phyloP scores from a whole-genome alignment of 805 yeast species.

The Teunomyces cretensis region DNA sequence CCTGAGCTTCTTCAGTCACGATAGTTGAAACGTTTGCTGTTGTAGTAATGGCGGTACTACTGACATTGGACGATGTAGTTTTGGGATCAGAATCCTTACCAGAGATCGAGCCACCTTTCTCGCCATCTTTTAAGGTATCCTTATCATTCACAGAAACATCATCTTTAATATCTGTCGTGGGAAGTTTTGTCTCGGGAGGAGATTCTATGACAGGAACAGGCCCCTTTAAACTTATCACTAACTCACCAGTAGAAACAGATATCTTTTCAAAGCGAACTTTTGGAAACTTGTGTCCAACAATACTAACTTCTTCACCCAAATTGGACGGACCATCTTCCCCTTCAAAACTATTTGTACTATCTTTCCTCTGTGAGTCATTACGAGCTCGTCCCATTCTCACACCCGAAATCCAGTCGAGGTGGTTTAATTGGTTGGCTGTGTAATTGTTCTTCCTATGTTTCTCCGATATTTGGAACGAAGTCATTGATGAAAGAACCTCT shows the following conservation, averaged over 20 bases:
- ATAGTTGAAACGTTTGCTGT: background rate
- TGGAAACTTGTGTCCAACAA: constrained; percentile 86
- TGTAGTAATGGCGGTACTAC: background rate
- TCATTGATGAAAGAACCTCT: constrained; percentile 37
- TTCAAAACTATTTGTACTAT: constrained; percentile 19
- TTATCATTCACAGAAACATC: constrained; percentile 3
- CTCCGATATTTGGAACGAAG: constrained; percentile 34
- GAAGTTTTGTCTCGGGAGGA: constrained; percentile 1
- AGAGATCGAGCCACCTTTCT: background rate
- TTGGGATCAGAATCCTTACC: background rate
- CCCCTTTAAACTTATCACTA: constrained; percentile 77
- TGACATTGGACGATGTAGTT: background rate
- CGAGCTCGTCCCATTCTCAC: constrained; percentile 69
- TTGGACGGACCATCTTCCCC: constrained; percentile 49
- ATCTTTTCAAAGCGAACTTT: constrained; percentile 83
- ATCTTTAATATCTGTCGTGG: background rate
- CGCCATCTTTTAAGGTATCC: background rate
- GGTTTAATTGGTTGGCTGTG: constrained; percentile 51
- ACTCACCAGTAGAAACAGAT: constrained; percentile 80
- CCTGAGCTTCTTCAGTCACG: constrained; percentile 40
- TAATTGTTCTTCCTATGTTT: constrained; percentile 32
- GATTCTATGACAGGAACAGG: constrained; percentile 23
- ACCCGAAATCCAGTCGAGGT: constrained; percentile 91
- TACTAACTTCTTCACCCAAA: constrained; percentile 87
- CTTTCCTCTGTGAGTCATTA: constrained; percentile 28